Evolutionary conservation across 1,284 basidiomycete genomes (phyloP), one percentile per base, ranked within the genome.

Genomic region (Marasmius sp.): DNA sequence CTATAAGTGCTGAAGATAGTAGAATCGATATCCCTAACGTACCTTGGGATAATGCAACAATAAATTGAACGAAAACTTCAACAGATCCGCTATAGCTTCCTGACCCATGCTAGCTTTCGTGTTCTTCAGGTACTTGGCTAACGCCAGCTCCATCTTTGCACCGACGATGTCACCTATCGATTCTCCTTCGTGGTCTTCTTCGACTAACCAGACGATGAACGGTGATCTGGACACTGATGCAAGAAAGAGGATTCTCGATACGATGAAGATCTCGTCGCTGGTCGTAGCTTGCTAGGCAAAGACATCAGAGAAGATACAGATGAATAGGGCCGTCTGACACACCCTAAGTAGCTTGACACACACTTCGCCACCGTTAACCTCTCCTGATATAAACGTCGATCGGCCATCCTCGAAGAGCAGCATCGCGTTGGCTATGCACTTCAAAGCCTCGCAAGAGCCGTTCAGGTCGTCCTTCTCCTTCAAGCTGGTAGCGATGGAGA

Each of bases 31-130:
- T 9, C 0, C 2, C 12, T 6, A 2, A 69, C 74, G 43, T 33
- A 82, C 84, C 74, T 81, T 84, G 0, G 86, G 85, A 69, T 87
- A 93, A 70, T 93, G 88, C 55, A 87, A 73, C 59, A 91, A 79
- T 45, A 93, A 69, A 69, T 93, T 93, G 74, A 92, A 93, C 8
- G 82, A 77, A 57, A 93, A 80, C 70, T 93, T 93, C 60, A 93
- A 80, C 45, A 92, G 70, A 72, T 93, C 92, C 2, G 83, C 83
- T 80, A 87, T 83, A 3, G 91, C 89, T 63, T 93, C 91, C 61
- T 81, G 81, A 9, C 84, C 79, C 76, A 86, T 84, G 20, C 20
- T 47, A 2, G 45, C 45, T 62, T 81, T 81, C 11, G 80, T 72
- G 50, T 82, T 81, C 27, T 75, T 72, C 37, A 84, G 75, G 59